phyloP scores from a whole-genome alignment of 495 filamentous ascomycete genomes.

The Pyronema domesticum region DNA sequence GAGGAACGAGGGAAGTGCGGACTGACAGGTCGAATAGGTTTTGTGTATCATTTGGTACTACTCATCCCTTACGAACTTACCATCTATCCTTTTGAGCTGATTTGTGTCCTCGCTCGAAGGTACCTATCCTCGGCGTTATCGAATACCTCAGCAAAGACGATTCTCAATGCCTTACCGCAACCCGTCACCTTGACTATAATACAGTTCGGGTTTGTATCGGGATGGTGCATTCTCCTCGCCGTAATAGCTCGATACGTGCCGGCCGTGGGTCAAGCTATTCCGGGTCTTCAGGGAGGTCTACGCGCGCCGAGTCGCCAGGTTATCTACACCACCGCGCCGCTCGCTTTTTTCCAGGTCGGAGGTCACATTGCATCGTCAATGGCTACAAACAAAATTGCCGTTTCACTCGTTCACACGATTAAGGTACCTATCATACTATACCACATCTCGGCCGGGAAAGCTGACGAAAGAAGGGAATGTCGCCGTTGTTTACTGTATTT shows the following conservation, averaged over 20 bases:
- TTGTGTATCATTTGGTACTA: conserved; percentile 26
- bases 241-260: conserved; percentile 48
- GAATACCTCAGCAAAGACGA: conserved; percentile 94
- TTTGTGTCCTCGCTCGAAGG: conserved; percentile 33
- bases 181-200: conserved; percentile 86
- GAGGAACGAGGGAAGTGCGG: neutral
- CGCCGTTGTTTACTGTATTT: conserved; percentile 84
- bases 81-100: conserved; percentile 8
- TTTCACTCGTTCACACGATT: conserved; percentile 94
- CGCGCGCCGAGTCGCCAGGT: conserved; percentile 66
- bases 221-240: conserved; percentile 65
- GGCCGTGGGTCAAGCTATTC: conserved; percentile 32
- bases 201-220: conserved; percentile 85
- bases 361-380: conserved; percentile 88
- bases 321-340: conserved; percentile 67
- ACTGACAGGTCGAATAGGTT: conserved; percentile 5
- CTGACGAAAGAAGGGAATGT: conserved; percentile 44
- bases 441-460: neutral
- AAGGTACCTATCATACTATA: conserved; percentile 32
- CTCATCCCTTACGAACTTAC: neutral
- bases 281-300: conserved; percentile 66
- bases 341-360: conserved; percentile 81
- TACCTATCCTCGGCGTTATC: conserved; percentile 87
- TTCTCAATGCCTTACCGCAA: conserved; percentile 79
- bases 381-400: conserved; percentile 82